Conservation (phyloP, 1,139 yeast species). For the Debaryomyces nepalensis region DNA sequence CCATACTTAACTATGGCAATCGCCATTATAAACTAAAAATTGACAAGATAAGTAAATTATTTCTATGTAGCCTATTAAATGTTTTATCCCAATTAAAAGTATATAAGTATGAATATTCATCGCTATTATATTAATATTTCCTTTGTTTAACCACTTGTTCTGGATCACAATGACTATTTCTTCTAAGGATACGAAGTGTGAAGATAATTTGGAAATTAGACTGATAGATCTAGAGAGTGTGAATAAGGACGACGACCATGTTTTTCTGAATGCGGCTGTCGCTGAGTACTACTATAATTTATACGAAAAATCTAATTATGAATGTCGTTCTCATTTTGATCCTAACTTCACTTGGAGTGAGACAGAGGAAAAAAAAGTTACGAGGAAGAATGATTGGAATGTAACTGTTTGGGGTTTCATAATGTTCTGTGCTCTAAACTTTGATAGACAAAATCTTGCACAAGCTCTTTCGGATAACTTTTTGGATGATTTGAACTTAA, state of each 20-base stretch:
- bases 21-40: too few relatives aligned
- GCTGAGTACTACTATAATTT: constrained; percentile 44
- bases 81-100: too few relatives aligned
- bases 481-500: constrained; percentile 46
- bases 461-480: constrained; percentile 58
- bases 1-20: too few relatives aligned
- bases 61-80: too few relatives aligned
- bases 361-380: constrained; percentile 45
- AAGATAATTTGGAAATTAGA: too few relatives aligned
- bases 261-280: constrained; percentile 29
- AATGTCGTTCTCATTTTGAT: constrained; percentile 49
- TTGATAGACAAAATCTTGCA: constrained; percentile 54
- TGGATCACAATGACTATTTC: too few relatives aligned
- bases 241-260: not conserved
- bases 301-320: constrained; percentile 49
- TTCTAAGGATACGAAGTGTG: too few relatives aligned
- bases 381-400: constrained; percentile 47
- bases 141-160: too few relatives aligned
- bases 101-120: too few relatives aligned
- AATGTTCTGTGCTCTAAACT: constrained; percentile 55
- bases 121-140: too few relatives aligned
- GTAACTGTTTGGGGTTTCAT: constrained; percentile 54
- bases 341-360: constrained; percentile 49
- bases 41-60: too few relatives aligned
- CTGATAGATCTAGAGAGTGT: too few relatives aligned